These are phyloP conservation scores for Bimuria novae-zelandiae DNA, from an alignment of 2,329 filamentous ascomycete genomes.

Conservation along the genomic window DNA sequence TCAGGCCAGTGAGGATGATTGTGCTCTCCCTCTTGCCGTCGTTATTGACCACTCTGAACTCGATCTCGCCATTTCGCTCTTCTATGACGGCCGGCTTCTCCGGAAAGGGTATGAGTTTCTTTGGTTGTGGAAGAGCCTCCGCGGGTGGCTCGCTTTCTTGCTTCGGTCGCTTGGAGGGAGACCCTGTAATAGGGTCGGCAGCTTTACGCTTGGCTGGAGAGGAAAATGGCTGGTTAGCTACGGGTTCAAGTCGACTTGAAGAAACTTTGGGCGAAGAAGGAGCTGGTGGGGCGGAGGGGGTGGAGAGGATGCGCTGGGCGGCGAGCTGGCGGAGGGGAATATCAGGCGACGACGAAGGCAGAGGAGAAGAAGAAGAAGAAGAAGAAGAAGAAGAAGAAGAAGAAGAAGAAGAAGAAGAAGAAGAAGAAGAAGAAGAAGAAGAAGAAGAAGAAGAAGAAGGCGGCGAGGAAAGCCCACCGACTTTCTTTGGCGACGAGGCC, in stretches of 20 bases:
- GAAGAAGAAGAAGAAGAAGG: too few species aligned
- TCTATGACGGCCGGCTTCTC: conserved; percentile 95
- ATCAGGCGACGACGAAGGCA: not conserved
- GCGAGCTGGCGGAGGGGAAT: not conserved
- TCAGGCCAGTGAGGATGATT: conserved; percentile 92
- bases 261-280: conserved; percentile 20
- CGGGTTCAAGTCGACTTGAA: conserved; percentile 9
- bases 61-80: conserved; percentile 91
- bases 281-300: not conserved
- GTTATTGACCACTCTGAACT: conserved; percentile 98
- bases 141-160: conserved; percentile 44
- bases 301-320: too few species aligned
- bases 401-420: too few species aligned
- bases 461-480: not conserved
- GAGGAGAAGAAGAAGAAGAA: too few species aligned
- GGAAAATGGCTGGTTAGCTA: conserved; percentile 18
- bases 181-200: conserved; percentile 63
- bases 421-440: too few species aligned
- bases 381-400: too few species aligned
- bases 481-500: not conserved
- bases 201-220: conserved; percentile 71
- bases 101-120: conserved; percentile 79
- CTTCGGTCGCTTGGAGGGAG: conserved; percentile 63
- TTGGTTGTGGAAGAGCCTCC: conserved; percentile 47
- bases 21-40: conserved; percentile 85